These are phyloP conservation scores for Alternaria ventricosa DNA, from an alignment of 2,329 filamentous ascomycete genomes.

Conservation along the genomic window DNA sequence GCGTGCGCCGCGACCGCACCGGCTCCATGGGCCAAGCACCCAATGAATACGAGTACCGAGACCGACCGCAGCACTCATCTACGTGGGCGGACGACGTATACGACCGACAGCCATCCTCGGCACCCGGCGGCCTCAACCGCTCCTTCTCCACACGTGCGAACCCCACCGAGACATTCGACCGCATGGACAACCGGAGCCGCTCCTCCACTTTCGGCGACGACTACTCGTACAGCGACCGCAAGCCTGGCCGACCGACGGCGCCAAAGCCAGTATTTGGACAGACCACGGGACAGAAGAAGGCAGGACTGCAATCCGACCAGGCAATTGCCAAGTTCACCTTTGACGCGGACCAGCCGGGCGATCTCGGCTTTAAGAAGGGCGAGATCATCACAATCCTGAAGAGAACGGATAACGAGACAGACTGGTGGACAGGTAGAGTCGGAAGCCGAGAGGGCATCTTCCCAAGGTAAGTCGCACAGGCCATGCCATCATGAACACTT, in stretches of 20 bases:
- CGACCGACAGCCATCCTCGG: slow-evolving; percentile 59
- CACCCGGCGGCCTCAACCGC: slow-evolving; percentile 46
- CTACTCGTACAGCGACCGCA: slow-evolving; percentile 64
- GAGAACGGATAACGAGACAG: slow-evolving; percentile 89
- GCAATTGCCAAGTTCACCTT: slow-evolving; percentile 93
- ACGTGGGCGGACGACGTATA: slow-evolving; percentile 82
- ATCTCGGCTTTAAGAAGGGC: slow-evolving; percentile 95
- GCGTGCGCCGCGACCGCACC: slow-evolving; percentile 60
- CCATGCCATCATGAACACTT: background rate
- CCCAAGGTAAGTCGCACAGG: slow-evolving; percentile 66
- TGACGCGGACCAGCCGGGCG: slow-evolving; percentile 89
- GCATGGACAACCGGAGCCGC: slow-evolving; percentile 45
- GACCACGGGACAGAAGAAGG: slow-evolving; percentile 55
- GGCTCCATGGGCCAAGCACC: slow-evolving; percentile 42
- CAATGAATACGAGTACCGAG: slow-evolving; percentile 60
- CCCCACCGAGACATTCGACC: slow-evolving; percentile 59
- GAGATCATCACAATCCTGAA: slow-evolving; percentile 95
- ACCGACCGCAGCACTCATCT: slow-evolving; percentile 65
- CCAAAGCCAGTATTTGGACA: slow-evolving; percentile 84
- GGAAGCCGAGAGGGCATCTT: slow-evolving; percentile 89
- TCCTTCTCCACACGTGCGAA: slow-evolving; percentile 61
- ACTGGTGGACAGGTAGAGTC: slow-evolving; percentile 97
- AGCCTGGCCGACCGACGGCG: slow-evolving; percentile 79
- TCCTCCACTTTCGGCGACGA: slow-evolving; percentile 55
- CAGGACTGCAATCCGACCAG: slow-evolving; percentile 69